Conservation (phyloP, 2,329 filamentous ascomycete species). For the Diaporthe vexans region DNA sequence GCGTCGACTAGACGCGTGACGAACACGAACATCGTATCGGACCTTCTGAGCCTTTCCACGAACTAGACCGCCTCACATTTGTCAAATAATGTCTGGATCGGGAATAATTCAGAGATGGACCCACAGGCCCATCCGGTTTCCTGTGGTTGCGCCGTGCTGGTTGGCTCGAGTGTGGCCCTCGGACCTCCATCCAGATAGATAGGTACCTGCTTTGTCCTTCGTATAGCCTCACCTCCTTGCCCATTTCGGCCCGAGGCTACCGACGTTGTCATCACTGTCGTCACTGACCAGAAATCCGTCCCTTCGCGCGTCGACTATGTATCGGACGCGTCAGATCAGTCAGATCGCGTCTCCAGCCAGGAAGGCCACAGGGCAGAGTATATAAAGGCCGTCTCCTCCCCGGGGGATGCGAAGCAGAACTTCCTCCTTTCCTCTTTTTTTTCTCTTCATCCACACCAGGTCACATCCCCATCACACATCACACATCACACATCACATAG, state of each 20-base stretch:
- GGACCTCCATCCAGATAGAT: not conserved
- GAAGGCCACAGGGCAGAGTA: not conserved
- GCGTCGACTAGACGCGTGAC: not conserved
- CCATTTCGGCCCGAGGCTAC: not conserved
- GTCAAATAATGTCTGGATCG: not conserved
- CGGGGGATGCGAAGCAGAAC: too few species aligned
- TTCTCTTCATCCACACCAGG: not conserved
- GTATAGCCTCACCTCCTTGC: slow-evolving; percentile 1
- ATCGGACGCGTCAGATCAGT: not conserved
- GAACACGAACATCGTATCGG: not conserved
- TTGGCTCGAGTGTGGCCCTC: not conserved
- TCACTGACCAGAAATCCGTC: not conserved
- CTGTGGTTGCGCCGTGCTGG: not conserved
- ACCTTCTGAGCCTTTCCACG: not conserved
- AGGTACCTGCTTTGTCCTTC: not conserved
- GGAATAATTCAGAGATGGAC: not conserved
- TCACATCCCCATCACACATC: not conserved
- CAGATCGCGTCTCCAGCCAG: not conserved
- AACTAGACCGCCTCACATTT: not conserved
- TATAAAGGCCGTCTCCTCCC: not conserved
- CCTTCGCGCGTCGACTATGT: not conserved
- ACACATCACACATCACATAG: not conserved
- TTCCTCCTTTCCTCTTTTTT: not conserved
- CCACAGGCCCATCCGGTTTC: not conserved
- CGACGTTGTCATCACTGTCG: not conserved